These are phyloP conservation scores for Epichloe sylvatica DNA, from an alignment of 2,329 filamentous ascomycete species.

Conservation along the genomic window DNA sequence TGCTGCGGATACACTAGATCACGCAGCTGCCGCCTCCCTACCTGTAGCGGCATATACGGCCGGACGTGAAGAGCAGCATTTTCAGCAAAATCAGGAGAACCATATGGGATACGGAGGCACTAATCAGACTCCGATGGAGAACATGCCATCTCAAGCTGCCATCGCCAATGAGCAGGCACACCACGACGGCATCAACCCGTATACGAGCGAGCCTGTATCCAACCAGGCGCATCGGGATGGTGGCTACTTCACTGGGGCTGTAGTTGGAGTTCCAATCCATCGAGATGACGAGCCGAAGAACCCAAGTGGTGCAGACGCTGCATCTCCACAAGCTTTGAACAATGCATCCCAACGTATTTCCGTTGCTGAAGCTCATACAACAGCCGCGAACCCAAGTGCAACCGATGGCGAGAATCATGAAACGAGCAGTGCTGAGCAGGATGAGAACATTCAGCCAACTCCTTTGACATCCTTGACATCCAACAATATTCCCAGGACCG, in stretches of 20 bases:
- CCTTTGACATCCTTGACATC: slow-evolving; percentile 5
- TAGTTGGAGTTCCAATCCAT: slow-evolving; percentile 6
- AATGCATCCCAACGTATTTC: background rate
- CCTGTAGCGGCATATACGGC: slow-evolving; percentile 23
- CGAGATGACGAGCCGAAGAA: slow-evolving; percentile 7
- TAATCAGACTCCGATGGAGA: slow-evolving; percentile 30
- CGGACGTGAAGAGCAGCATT: slow-evolving; percentile 10
- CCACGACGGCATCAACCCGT: slow-evolving; percentile 44
- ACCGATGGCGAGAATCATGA: slow-evolving; percentile 7
- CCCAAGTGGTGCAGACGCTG: background rate
- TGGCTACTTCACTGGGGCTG: slow-evolving; percentile 10
- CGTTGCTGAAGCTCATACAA: background rate
- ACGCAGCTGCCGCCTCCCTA: slow-evolving; percentile 43
- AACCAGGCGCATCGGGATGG: slow-evolving; percentile 8
- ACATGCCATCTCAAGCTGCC: slow-evolving; percentile 36
- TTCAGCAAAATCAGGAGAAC: slow-evolving; percentile 3
- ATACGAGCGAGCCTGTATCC: slow-evolving; percentile 32
- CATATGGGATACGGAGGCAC: slow-evolving; percentile 32
- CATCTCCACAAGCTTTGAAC: background rate
- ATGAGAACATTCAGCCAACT: slow-evolving; percentile 8
- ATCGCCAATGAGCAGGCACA: slow-evolving; percentile 36
- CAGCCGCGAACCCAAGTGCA: background rate
- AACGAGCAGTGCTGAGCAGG: slow-evolving; percentile 2
- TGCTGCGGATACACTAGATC: slow-evolving; percentile 39
- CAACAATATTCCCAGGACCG: slow-evolving; percentile 9